Conservation (phyloP, 2,329 filamentous ascomycete genomes). For the Scytalidium sp. region DNA sequence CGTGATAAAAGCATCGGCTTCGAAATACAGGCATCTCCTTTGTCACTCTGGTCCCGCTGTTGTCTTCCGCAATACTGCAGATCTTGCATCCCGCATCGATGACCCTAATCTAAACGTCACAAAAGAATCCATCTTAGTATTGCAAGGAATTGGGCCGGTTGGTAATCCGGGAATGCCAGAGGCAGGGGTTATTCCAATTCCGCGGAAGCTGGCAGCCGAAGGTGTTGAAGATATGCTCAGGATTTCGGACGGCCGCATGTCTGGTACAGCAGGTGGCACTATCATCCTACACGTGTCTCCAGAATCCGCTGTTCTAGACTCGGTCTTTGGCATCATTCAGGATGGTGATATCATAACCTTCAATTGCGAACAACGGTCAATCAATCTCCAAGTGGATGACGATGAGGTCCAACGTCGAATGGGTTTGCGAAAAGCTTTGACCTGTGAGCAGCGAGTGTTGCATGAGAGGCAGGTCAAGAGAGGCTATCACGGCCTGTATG, state of each 20-base stretch:
- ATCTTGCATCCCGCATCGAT: slow-evolving; percentile 43
- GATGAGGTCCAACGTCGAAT: slow-evolving; percentile 17
- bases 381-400: slow-evolving; percentile 34
- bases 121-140: slow-evolving; percentile 40
- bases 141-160: slow-evolving; percentile 47
- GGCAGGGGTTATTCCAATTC: slow-evolving; percentile 47
- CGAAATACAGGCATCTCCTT: slow-evolving; percentile 42
- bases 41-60: slow-evolving; percentile 41
- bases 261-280: slow-evolving; percentile 51
- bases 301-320: slow-evolving; percentile 43
- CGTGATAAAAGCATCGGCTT: slow-evolving; percentile 48
- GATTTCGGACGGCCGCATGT: slow-evolving; percentile 52
- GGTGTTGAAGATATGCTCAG: slow-evolving; percentile 52
- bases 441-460: slow-evolving; percentile 10
- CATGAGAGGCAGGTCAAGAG: slow-evolving; percentile 33
- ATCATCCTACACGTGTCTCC: slow-evolving; percentile 52
- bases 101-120: slow-evolving; percentile 39
- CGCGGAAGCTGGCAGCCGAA: slow-evolving; percentile 41
- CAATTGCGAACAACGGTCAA: slow-evolving; percentile 37
- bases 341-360: slow-evolving; percentile 45
- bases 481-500: slow-evolving; percentile 58
- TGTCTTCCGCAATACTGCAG: slow-evolving; percentile 44
- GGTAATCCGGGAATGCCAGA: slow-evolving; percentile 52
- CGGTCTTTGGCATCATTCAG: slow-evolving; percentile 43
- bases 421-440: slow-evolving; percentile 8